Base-by-base conservation (phyloP, 768 basidiomycete genomes). In the Pleurotus tuoliensis region DNA sequence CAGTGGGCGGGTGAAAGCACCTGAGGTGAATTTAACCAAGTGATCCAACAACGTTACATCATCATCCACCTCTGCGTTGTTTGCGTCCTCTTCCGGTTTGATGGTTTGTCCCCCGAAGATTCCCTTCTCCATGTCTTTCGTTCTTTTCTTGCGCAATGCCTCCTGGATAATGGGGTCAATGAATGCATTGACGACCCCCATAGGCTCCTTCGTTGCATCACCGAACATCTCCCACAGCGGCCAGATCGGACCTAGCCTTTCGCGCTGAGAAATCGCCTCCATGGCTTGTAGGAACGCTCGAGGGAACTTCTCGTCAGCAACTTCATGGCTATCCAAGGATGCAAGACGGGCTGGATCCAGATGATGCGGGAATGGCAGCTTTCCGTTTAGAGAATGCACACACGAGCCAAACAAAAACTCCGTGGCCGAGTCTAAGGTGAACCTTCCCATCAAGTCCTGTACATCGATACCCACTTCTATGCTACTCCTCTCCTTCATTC, bases 341-440 rank as follows among this genome's bases (percentile, higher is more conserved):
- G 62, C 43, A 0, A 58, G 30, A 66, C 44, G 45, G 63, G 47
- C 30, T 6, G n/a, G 20, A 9, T 68, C 69, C 43, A 79, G 76
- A 63, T 74, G 71, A 63, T 74, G 71, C 0, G 84, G 83, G 57
- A 81, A 83, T 8, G 81, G 82, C 12, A 87, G 69, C 12, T 73
- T 73, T 2, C 76, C 75, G 3, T 73, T 66, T 30, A 87, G 78
- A 56, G 74, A 77, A 56, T 85, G 68, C 2, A 86, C 80, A 61
- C 80, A 80, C 50, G 71, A 71, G 2, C 85, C 85, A 54, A 87
- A 86, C 37, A 88, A 75, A 62, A 86, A 86, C 55, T 86, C 83
- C 0, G 83, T 81, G 1, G 84, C 84, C 2, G 82, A 76, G 69
- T 88, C 87, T 20, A 88, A 76, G 0, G 86, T 86, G 64, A 86